Percentiles rank a stretch among this genome's conserved stretches.
These are phyloP conservation scores for Senecio squalidus DNA, from an alignment of 140 eudicot genomes.

Conservation along the genomic window DNA sequence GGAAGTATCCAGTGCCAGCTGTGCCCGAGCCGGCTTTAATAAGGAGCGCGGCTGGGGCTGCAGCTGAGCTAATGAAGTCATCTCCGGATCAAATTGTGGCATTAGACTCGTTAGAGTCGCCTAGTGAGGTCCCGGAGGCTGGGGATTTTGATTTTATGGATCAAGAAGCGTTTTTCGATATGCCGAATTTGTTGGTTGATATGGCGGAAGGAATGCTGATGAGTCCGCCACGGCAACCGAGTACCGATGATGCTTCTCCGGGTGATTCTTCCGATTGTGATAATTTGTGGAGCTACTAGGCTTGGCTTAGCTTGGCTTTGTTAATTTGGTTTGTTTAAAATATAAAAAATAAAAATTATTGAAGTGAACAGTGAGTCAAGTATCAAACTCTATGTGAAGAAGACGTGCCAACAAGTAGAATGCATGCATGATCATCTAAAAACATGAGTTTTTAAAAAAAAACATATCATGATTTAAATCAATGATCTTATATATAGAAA, in stretches of 20 bases:
- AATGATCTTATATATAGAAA: not conserved
- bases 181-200: constrained; percentile 52
- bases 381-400: not conserved
- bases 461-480: constrained; percentile 7
- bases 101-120: not conserved
- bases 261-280: constrained; percentile 36
- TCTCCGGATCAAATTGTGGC: not conserved
- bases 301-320: constrained; percentile 4
- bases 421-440: constrained; percentile 23
- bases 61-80: constrained; percentile 37
- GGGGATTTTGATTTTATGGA: constrained; percentile 34
- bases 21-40: constrained; percentile 41
- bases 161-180: constrained; percentile 39
- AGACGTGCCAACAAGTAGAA: constrained; percentile 6
- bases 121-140: not conserved
- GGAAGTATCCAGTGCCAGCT: constrained; percentile 38
- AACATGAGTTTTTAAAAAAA: not conserved
- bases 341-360: not conserved
- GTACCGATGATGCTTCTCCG: constrained; percentile 17
- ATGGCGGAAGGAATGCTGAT: constrained; percentile 68
- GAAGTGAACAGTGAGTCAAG: not conserved
- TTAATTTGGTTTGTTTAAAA: not conserved
- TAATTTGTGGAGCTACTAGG: constrained; percentile 45
- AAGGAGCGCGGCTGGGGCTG: constrained; percentile 43
- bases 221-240: constrained; percentile 45